These are phyloP conservation scores for Candida ipomoeae DNA, from an alignment of 805 yeast genomes.

Conservation along the genomic window DNA sequence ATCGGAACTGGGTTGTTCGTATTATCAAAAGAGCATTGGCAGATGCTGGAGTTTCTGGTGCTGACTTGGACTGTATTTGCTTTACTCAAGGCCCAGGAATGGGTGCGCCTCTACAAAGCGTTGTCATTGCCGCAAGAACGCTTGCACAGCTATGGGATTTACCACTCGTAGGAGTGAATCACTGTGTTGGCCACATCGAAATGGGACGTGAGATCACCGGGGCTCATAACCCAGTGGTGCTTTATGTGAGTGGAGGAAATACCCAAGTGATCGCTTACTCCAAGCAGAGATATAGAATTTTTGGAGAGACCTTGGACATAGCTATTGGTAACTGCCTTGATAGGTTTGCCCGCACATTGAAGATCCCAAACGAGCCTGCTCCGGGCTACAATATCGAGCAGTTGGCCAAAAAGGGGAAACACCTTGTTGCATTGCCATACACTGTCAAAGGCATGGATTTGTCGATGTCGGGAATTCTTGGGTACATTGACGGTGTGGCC, in stretches of 20 bases:
- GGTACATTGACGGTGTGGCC: conserved; percentile 77
- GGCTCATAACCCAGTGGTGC: conserved; percentile 95
- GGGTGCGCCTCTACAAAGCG: conserved; percentile 97
- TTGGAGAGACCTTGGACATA: conserved; percentile 97
- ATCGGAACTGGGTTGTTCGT: conserved; percentile 88
- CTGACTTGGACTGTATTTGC: conserved; percentile 73
- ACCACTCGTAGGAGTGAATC: conserved; percentile 93
- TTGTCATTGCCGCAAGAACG: conserved; percentile 88
- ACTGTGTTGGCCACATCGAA: conserved; percentile 96
- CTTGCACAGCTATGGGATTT: conserved; percentile 71
- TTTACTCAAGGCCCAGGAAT: conserved; percentile 99
- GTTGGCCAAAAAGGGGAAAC: conserved; percentile 68
- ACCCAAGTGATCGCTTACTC: conserved; percentile 98
- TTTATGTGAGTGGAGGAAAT: conserved; percentile 97
- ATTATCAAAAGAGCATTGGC: conserved; percentile 61
- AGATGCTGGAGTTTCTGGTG: conserved; percentile 51
- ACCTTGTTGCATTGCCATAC: conserved; percentile 77
- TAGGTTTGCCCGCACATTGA: conserved; percentile 87
- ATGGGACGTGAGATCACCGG: conserved; percentile 99
- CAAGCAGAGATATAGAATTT: conserved; percentile 89
- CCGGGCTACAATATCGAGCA: conserved; percentile 98
- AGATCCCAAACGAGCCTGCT: conserved; percentile 87
- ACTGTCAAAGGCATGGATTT: conserved; percentile 99
- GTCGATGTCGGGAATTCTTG: conserved; percentile 93
- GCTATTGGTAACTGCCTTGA: conserved; percentile 98